These are phyloP conservation scores for Ophiostoma populinum DNA, from an alignment of 2,329 filamentous ascomycete genomes.

Conservation along the genomic window DNA sequence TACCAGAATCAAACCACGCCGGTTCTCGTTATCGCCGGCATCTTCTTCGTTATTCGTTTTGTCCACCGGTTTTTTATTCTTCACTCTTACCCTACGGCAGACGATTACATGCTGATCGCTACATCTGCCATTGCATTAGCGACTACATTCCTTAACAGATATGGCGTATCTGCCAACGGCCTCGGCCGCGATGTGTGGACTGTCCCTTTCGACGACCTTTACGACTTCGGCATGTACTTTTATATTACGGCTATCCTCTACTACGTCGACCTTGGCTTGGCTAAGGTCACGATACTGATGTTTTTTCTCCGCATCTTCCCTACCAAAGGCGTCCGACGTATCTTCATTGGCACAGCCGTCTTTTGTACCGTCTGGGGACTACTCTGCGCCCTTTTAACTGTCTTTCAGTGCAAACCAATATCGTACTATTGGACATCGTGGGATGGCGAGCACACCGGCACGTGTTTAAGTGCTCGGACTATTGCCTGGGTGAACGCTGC, in stretches of 20 bases:
- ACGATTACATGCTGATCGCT: slow-evolving; percentile 19
- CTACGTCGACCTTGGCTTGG: slow-evolving; percentile 26
- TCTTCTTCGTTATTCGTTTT: slow-evolving; percentile 23
- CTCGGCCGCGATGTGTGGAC: slow-evolving; percentile 35
- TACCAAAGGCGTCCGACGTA: slow-evolving; percentile 17
- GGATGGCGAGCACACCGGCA: slow-evolving; percentile 28
- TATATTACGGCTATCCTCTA: slow-evolving; percentile 26
- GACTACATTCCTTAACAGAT: slow-evolving; percentile 16
- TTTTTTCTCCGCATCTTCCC: slow-evolving; percentile 41
- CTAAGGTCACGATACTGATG: slow-evolving; percentile 33
- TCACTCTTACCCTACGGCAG: slow-evolving; percentile 13
- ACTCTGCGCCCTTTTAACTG: slow-evolving; percentile 23
- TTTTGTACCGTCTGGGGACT: slow-evolving; percentile 23
- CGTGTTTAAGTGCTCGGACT: slow-evolving; percentile 30
- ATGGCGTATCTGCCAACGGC: slow-evolving; percentile 21
- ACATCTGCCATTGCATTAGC: slow-evolving; percentile 15
- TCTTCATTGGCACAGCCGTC: slow-evolving; percentile 25
- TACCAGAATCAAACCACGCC: slow-evolving; percentile 17
- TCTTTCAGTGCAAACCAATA: slow-evolving; percentile 37
- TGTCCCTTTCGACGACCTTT: slow-evolving; percentile 23
- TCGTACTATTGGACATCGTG: slow-evolving; percentile 34
- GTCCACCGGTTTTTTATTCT: slow-evolving; percentile 17
- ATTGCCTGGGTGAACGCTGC: slow-evolving; percentile 33
- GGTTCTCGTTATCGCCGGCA: slow-evolving; percentile 17
- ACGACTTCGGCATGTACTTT: slow-evolving; percentile 24